Evolutionary conservation across 768 basidiomycete genomes (phyloP).

Genomic region (Thelephora aurantiotincta): DNA sequence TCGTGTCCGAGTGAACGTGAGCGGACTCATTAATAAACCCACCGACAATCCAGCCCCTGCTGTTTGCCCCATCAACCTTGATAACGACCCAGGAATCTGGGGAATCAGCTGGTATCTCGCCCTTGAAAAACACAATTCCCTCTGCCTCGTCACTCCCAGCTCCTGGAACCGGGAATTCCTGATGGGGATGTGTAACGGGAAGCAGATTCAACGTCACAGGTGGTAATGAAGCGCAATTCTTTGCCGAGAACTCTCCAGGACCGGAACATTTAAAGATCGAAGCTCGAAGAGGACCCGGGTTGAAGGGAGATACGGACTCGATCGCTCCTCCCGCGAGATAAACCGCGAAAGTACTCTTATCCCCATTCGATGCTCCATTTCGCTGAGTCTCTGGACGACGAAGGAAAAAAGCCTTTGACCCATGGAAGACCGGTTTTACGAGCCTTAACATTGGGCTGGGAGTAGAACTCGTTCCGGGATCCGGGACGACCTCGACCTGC

Average conservation of each 20-base stretch:
- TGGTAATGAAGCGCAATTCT: conserved; percentile 9
- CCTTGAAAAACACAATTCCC: conserved; percentile 53
- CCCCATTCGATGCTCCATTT: too few relatives aligned
- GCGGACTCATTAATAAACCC: conserved; percentile 25
- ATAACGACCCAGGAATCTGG: conserved; percentile 36
- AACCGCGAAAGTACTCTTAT: conserved; percentile 24
- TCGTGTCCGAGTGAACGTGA: conserved; percentile 16
- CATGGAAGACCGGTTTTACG: too few relatives aligned
- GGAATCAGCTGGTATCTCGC: conserved; percentile 19
- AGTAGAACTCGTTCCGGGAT: too few relatives aligned
- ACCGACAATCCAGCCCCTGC: conserved; percentile 48
- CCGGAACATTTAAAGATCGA: conserved; percentile 32
- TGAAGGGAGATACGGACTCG: conserved; percentile 33
- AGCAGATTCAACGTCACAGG: conserved; percentile 45
- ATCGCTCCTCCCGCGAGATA: conserved; percentile 51
- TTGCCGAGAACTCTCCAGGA: not conserved
- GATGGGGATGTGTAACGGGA: conserved; percentile 40
- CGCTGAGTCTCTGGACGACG: too few relatives aligned
- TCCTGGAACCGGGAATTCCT: conserved; percentile 47
- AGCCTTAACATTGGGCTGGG: too few relatives aligned
- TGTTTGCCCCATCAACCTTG: conserved; percentile 32
- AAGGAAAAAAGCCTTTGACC: too few relatives aligned
- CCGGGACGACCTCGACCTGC: too few relatives aligned
- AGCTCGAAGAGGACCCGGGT: conserved; percentile 27
- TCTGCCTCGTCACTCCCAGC: conserved; percentile 68